phyloP scores from a whole-genome alignment of 192 early-diverging fungal species.

The Entomortierella parvispora region DNA sequence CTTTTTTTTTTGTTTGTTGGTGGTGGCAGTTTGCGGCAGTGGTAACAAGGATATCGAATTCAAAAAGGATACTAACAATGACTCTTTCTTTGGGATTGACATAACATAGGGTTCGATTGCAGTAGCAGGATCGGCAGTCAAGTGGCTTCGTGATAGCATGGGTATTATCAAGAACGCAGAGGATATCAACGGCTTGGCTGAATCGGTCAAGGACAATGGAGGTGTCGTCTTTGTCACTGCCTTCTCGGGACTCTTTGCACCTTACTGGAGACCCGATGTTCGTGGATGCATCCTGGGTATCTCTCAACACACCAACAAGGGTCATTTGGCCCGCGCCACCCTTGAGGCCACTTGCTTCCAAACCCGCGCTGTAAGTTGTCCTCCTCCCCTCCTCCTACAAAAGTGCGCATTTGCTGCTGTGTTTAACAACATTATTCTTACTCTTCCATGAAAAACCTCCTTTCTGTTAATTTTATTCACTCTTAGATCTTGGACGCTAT shows the following conservation, averaged over 20 bases:
- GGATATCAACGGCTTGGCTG: conserved; percentile 82
- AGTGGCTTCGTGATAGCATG: conserved; percentile 91
- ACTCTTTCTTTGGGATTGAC: too few relatives aligned
- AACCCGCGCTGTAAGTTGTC: conserved; percentile 67
- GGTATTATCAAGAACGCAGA: conserved; percentile 76
- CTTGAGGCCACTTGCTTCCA: conserved; percentile 94
- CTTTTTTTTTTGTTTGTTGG: background rate
- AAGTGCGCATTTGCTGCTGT: too few relatives aligned
- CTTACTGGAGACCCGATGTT: conserved; percentile 94
- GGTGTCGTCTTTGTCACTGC: conserved; percentile 97
- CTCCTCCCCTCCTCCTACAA: too few relatives aligned
- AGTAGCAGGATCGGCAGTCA: conserved; percentile 89
- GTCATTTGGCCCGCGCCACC: conserved; percentile 88
- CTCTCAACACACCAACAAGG: conserved; percentile 87
- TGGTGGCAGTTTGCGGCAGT: too few relatives aligned
- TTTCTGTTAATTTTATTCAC: too few relatives aligned
- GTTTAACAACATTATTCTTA: too few relatives aligned
- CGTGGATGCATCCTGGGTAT: conserved; percentile 87
- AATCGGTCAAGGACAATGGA: conserved; percentile 75
- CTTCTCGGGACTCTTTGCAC: conserved; percentile 93
- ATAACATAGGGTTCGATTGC: conserved; percentile 80
- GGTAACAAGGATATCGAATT: too few relatives aligned
- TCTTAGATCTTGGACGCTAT: conserved; percentile 82
- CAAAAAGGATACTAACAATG: too few relatives aligned
- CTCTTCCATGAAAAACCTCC: too few relatives aligned